Evolutionary conservation across 306 rosid species (phyloP).

Genomic region (Dalbergia cochinchinensis): DNA sequence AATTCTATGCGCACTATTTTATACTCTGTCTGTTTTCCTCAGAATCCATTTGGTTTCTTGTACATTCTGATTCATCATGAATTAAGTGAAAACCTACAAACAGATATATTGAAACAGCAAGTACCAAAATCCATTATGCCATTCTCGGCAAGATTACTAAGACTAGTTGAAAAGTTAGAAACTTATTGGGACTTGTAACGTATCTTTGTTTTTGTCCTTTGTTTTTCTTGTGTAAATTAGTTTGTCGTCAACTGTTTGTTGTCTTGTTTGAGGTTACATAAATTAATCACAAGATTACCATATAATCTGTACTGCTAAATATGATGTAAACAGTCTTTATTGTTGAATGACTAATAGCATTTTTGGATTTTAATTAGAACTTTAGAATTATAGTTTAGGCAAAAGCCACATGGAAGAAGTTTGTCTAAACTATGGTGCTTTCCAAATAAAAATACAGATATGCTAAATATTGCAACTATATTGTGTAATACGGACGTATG

Average conservation of each 20-base stretch:
- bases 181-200: slow-evolving; percentile 9
- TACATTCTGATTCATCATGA: slow-evolving; percentile 36
- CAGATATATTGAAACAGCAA: slow-evolving; percentile 18
- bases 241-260: not conserved
- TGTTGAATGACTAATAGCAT: too few species aligned
- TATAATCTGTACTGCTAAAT: too few species aligned
- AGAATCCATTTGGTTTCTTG: slow-evolving; percentile 1
- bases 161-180: slow-evolving; percentile 17
- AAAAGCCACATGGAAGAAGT: too few species aligned
- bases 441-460: too few species aligned
- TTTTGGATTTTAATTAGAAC: too few species aligned
- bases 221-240: not conserved
- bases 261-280: not conserved
- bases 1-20: slow-evolving; percentile 12
- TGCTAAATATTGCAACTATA: not conserved
- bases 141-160: slow-evolving; percentile 23
- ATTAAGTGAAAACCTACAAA: slow-evolving; percentile 23
- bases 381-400: too few species aligned
- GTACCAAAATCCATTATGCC: slow-evolving; percentile 5
- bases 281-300: not conserved
- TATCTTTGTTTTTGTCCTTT: not conserved
- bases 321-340: too few species aligned
- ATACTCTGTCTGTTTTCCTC: slow-evolving; percentile 28
- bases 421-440: too few species aligned
- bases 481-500: not conserved